phyloP scores from a whole-genome alignment of 179 eudicot species.

The Vitellaria paradoxa region DNA sequence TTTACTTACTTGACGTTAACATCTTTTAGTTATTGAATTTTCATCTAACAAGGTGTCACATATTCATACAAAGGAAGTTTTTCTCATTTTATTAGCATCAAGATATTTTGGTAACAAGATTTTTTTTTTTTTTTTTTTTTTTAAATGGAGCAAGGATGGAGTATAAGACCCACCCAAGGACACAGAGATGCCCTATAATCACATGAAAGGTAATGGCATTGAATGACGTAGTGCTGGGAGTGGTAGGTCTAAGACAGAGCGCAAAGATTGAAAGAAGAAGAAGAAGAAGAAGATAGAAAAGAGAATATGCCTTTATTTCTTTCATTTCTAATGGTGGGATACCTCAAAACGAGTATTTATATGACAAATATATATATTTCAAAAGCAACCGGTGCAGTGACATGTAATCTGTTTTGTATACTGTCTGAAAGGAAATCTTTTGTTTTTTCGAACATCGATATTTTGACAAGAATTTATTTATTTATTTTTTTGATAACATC shows the following conservation, averaged over 20 bases:
- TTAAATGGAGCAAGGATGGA: neutral
- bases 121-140: too few relatives aligned
- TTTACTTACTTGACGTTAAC: too few relatives aligned
- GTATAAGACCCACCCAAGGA: neutral
- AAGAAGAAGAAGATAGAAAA: neutral
- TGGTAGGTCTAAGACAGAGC: constrained; percentile 9
- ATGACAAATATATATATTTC: too few relatives aligned
- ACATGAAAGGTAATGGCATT: neutral
- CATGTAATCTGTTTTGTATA: constrained; percentile 7
- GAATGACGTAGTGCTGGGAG: neutral
- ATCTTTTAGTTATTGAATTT: too few relatives aligned
- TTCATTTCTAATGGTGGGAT: neutral
- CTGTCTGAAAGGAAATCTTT: neutral
- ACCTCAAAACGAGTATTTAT: neutral
- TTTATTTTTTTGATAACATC: neutral
- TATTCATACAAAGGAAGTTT: too few relatives aligned
- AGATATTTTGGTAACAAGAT: neutral
- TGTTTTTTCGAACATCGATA: neutral
- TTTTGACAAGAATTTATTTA: neutral
- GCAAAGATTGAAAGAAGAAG: neutral
- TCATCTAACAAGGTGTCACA: too few relatives aligned
- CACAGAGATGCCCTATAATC: neutral
- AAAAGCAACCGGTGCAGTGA: neutral
- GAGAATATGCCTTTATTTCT: neutral
- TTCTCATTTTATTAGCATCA: neutral